Evolutionary conservation across 2,329 filamentous ascomycete genomes (phyloP), one percentile per base, ranked within the genome.

Genomic region (Pyricularia grisea): DNA sequence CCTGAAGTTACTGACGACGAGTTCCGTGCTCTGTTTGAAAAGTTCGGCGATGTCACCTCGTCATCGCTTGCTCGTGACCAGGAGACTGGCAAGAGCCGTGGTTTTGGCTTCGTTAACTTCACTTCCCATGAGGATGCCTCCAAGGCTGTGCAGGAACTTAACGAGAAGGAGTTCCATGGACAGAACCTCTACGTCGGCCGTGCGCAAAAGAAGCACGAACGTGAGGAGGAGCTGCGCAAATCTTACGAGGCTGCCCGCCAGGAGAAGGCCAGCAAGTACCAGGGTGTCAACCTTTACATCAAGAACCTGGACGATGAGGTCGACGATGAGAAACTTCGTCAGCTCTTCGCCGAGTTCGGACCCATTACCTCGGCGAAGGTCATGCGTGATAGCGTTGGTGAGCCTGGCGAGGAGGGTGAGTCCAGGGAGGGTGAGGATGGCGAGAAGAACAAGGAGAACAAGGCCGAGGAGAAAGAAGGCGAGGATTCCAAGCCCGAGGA

Each of bases 161-260:
- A 99, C 80, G 90, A 92, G 78, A 93, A 89, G 76, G 94, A 98
- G 68, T 93, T 97, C 87, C 92, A 91, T 78, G 92, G 92, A 71
- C 93, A 98, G 85, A 95, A 96, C 79, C 88, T 99, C 71, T 99
- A 99, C 78, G 95, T 99, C 74, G 95, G 95, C 75, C 94, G 95
- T 80, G 95, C 95, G 70, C 95, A 98, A 87, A 99, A 99, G 92
- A 99, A 99, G 88, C 95, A 98, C 80, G 95, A 99, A 86, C 95
- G 95, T 77, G 95, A 99, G 85, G 95, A 99, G 84, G 95, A 99
- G 83, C 90, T 99, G 71, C 94, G 95, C 84, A 97, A 93, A 87
- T 97, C 97, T 78, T 98, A 99, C 81, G 95, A 99, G 83, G 94
- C 94, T 77, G 93, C 93, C 76, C 94, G 95, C 76, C 87, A 96